Base-by-base conservation (phyloP, 805 yeast genomes). In the Yarrowia alimentaria region DNA sequence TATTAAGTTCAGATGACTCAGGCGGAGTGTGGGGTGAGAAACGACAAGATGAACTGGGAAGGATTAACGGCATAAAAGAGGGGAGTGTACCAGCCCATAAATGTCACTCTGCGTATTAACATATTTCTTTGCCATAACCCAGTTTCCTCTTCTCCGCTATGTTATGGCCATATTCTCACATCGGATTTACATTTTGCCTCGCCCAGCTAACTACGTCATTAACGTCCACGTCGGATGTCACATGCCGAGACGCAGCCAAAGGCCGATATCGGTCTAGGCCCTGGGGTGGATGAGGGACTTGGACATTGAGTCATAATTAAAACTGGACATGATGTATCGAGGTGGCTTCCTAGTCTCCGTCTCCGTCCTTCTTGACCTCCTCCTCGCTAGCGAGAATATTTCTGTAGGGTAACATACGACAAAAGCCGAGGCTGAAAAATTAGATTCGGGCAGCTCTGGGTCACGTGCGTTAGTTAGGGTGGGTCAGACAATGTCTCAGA, bases 171-270 rank as follows among this genome's bases (percentile, higher is more conserved):
- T 9, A 21, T 6, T 9, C 24, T 8, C 38, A 10, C 40, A 10
- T 10, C 9, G 14, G 21, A 20, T 5, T 11, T 20, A 19, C 21
- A n/a, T 33, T 19, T 14, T 35, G 28, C 40, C 25, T 22, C 11
- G 14, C 16, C 16, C 14, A 37, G 30, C 25, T 30, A 37, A 24
- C 43, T 24, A 37, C 43, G 43, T 37, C 43, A 37, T 37, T n/a
- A n/a, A n/a, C 24, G 30, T 19, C 40, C 18, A 10, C 21, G n/a
- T 24, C 30, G 43, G 43, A 37, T 24, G 43, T 37, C 43, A 37
- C 43, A 37, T 37, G 43, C 43, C 43, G 43, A 37, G 29, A 24
- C 43, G 20, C 42, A 22, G 43, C n/a, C 30, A 24, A 24, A 37
- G 25, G 30, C 43, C 43, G 43, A 37, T 37, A 17, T 16, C 43